Conservation (phyloP, 148 eudicot genomes). For the Heliosperma pusillum region DNA sequence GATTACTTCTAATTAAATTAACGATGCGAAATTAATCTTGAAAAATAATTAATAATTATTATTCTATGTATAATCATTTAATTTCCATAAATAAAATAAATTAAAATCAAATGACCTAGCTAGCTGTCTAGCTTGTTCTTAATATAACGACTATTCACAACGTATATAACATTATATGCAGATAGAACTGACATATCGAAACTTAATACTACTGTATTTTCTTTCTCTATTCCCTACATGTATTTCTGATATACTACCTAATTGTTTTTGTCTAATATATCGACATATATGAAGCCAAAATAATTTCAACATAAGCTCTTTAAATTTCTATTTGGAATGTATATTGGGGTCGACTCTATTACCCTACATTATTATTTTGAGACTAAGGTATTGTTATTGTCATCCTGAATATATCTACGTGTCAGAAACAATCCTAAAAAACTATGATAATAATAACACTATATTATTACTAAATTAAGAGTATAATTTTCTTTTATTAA, state of each 20-base stretch:
- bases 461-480: too few species aligned
- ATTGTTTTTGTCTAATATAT: not conserved
- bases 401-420: too few species aligned
- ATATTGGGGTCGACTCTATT: not conserved
- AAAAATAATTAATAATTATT: too few species aligned
- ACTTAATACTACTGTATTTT: not conserved
- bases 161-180: not conserved
- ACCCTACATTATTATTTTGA: not conserved
- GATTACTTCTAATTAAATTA: too few species aligned
- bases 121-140: not conserved
- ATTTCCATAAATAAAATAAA: too few species aligned
- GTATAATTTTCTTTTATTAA: too few species aligned
- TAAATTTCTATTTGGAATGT: too few species aligned
- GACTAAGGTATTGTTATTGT: not conserved
- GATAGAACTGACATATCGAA: slow-evolving; percentile 3
- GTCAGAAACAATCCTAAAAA: too few species aligned
- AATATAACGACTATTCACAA: not conserved
- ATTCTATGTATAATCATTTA: too few species aligned
- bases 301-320: not conserved
- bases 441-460: too few species aligned
- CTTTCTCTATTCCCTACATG: slow-evolving; percentile 8
- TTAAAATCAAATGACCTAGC: not conserved
- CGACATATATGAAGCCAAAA: not conserved
- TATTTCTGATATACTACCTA: not conserved
- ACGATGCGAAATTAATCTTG: too few species aligned